Evolutionary conservation across 805 yeast species (phyloP).

Genomic region (Ogataea glucozyma): DNA sequence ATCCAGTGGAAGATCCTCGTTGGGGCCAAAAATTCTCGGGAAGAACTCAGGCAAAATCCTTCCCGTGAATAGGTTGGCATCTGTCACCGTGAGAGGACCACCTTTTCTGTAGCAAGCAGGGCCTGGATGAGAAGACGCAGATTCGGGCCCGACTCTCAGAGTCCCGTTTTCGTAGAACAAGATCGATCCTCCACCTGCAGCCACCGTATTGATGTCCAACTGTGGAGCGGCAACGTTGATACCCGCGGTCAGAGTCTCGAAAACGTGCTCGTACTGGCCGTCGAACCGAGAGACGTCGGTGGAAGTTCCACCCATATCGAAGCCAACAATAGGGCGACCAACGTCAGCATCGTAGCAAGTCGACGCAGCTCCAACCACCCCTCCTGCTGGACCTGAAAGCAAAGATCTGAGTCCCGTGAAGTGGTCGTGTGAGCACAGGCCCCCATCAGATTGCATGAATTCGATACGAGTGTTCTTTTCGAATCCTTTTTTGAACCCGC

Average conservation of each 20-base stretch:
- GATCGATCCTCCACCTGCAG: conserved; percentile 56
- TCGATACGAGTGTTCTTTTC: conserved; percentile 38
- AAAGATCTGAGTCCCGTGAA: conserved; percentile 55
- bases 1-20: conserved; percentile 67
- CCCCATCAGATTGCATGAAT: conserved; percentile 62
- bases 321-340: conserved; percentile 30
- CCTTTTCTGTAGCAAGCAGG: conserved; percentile 81
- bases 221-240: conserved; percentile 38
- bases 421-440: conserved; percentile 50
- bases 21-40: conserved; percentile 79
- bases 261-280: conserved; percentile 30
- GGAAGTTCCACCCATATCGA: conserved; percentile 41
- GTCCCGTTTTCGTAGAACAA: conserved; percentile 64
- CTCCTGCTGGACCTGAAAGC: conserved; percentile 62
- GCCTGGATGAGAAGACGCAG: conserved; percentile 83
- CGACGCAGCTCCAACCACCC: conserved; percentile 56
- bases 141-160: conserved; percentile 78
- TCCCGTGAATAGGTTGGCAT: conserved; percentile 72
- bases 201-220: conserved; percentile 32
- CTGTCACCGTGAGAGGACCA: conserved; percentile 79
- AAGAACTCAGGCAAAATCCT: conserved; percentile 67
- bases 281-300: conserved; percentile 37
- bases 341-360: conserved; percentile 45
- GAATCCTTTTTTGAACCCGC: conserved; percentile 37
- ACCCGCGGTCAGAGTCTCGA: conserved; percentile 35